Evolutionary conservation across 2,329 filamentous ascomycete genomes (phyloP).

Genomic region (Penicillium sp.): DNA sequence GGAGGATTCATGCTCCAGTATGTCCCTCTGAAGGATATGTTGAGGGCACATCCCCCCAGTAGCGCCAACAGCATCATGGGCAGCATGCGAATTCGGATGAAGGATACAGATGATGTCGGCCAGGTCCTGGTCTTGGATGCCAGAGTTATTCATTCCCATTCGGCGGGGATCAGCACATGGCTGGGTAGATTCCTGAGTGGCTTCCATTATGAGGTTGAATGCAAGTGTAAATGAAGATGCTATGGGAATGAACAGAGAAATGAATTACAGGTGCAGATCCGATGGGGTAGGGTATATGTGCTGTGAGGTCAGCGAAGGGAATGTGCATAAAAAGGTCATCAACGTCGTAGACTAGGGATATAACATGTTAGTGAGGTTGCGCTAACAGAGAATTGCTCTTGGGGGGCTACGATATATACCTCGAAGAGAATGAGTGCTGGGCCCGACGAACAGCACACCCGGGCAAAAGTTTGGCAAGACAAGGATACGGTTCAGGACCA

Average conservation of each 20-base stretch:
- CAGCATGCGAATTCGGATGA: conserved; percentile 70
- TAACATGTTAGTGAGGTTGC: conserved; percentile 5
- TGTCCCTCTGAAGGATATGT: conserved; percentile 57
- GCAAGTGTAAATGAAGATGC: conserved; percentile 10
- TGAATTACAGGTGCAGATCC: conserved; percentile 16
- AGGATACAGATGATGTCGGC: conserved; percentile 87
- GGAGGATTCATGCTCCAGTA: conserved; percentile 41
- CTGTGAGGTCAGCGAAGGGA: conserved; percentile 11
- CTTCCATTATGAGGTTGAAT: conserved; percentile 34
- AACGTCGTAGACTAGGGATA: conserved; percentile 15
- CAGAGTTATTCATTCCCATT: conserved; percentile 74
- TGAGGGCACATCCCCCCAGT: conserved; percentile 54
- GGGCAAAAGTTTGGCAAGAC: not conserved
- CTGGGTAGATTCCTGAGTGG: conserved; percentile 68
- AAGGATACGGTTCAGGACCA: not conserved
- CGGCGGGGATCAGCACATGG: conserved; percentile 77
- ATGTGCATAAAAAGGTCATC: conserved; percentile 28
- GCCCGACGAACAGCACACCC: conserved; percentile 3
- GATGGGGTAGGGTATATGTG: conserved; percentile 25
- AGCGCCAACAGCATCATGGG: conserved; percentile 65
- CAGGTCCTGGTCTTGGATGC: conserved; percentile 76
- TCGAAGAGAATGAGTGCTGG: conserved; percentile 3
- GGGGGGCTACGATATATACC: conserved; percentile 15
- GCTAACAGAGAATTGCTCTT: not conserved
- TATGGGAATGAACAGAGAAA: conserved; percentile 11